Evolutionary conservation across 2,329 filamentous ascomycete genomes (phyloP).

Genomic region (Lomentospora prolificans): DNA sequence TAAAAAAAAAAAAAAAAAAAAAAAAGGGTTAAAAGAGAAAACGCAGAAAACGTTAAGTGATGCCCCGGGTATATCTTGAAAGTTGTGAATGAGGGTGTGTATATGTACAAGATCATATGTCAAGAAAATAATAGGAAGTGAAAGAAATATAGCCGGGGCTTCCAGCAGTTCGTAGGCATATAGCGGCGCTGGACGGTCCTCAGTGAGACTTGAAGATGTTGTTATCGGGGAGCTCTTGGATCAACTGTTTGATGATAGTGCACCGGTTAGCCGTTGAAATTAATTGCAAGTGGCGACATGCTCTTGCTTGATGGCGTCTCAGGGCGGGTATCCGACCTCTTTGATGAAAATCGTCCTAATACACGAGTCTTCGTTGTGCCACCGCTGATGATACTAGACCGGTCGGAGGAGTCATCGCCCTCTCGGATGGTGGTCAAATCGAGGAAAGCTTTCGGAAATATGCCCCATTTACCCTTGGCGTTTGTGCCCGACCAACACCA

Average conservation of each 20-base stretch:
- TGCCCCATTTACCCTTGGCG: constrained; percentile 40
- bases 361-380: background rate
- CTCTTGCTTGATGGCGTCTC: background rate
- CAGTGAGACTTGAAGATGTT: too few relatives aligned
- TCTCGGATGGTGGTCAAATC: constrained; percentile 35
- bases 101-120: background rate
- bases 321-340: constrained; percentile 6
- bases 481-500: constrained; percentile 50
- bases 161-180: too few relatives aligned
- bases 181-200: too few relatives aligned
- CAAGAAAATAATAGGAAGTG: background rate
- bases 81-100: background rate
- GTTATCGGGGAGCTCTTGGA: too few relatives aligned
- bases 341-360: constrained; percentile 8
- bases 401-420: background rate
- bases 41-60: background rate
- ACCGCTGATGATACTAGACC: background rate
- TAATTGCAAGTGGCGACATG: background rate
- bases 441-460: constrained; percentile 42
- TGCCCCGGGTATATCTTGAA: background rate
- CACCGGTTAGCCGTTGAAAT: background rate
- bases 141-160: background rate
- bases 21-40: background rate
- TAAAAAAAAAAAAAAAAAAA: background rate
- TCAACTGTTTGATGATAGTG: too few relatives aligned